A percentile compares a stretch with the other conserved stretches of the same genome.
These are phyloP conservation scores for Globisporangium alternatum DNA, from an alignment of 352 stramenopile species.

Conservation along the genomic window DNA sequence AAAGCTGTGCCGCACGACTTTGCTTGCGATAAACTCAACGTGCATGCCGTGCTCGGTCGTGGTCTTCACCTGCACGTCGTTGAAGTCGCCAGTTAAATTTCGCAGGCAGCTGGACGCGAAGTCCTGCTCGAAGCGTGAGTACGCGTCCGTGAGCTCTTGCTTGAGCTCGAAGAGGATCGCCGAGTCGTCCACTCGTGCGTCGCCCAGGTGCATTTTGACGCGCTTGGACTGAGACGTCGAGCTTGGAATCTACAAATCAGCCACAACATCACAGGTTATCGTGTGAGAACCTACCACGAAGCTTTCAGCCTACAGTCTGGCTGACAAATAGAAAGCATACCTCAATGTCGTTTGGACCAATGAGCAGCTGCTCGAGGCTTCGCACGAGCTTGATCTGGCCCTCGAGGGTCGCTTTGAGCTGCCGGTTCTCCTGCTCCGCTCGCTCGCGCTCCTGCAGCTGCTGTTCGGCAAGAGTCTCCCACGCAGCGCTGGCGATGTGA, in stretches of 20 bases:
- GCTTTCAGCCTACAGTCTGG: neutral
- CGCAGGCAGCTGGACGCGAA: constrained; percentile 15
- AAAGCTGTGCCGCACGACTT: constrained; percentile 34
- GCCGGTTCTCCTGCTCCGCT: constrained; percentile 30
- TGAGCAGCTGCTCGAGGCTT: constrained; percentile 26
- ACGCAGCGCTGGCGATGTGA: constrained; percentile 9
- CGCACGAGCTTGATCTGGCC: constrained; percentile 31
- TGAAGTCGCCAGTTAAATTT: constrained; percentile 10
- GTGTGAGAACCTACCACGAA: neutral
- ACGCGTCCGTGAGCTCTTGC: constrained; percentile 16
- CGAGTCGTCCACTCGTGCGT: constrained; percentile 17
- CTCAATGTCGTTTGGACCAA: constrained; percentile 23
- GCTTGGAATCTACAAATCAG: constrained; percentile 10
- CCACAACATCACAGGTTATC: neutral
- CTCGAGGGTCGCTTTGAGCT: constrained; percentile 26
- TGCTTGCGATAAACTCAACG: constrained; percentile 32
- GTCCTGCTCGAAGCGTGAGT: constrained; percentile 19
- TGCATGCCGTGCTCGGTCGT: constrained; percentile 17
- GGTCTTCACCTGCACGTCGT: constrained; percentile 22
- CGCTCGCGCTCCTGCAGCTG: constrained; percentile 25
- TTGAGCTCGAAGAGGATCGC: constrained; percentile 31
- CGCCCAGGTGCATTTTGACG: constrained; percentile 11
- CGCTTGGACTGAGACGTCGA: constrained; percentile 19
- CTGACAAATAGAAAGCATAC: constrained; percentile 3
- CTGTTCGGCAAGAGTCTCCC: constrained; percentile 27